phyloP scores from a whole-genome alignment of 2,329 filamentous ascomycete genomes.

The Ophiocordyceps sinensis region DNA sequence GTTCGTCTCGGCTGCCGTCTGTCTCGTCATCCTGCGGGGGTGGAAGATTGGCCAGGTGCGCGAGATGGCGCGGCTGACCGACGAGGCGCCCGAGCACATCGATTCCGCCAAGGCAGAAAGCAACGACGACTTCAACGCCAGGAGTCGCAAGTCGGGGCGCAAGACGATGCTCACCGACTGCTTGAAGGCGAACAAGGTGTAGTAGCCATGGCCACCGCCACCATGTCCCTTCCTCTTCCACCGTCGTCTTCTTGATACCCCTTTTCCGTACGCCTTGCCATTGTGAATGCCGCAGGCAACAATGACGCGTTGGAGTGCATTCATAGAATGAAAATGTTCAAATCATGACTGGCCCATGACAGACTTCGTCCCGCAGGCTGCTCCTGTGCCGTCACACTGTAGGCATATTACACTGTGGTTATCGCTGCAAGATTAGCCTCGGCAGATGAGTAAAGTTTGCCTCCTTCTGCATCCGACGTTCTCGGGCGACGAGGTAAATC shows the following conservation, averaged over 20 bases:
- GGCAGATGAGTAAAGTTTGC: too few species aligned
- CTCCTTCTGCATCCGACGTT: too few species aligned
- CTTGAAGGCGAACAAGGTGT: constrained; percentile 14
- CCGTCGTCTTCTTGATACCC: neutral
- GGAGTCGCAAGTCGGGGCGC: constrained; percentile 14
- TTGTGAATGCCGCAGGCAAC: neutral
- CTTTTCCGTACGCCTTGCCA: neutral
- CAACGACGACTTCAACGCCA: constrained; percentile 13
- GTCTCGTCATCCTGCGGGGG: constrained; percentile 18
- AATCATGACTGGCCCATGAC: too few species aligned
- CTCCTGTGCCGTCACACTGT: too few species aligned
- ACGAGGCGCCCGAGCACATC: constrained; percentile 14
- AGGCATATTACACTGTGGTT: too few species aligned
- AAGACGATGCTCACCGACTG: constrained; percentile 18
- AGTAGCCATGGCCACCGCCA: neutral
- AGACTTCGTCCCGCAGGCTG: too few species aligned
- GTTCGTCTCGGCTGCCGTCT: constrained; percentile 34
- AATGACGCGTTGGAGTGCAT: too few species aligned
- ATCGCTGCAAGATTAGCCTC: too few species aligned
- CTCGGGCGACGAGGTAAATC: too few species aligned
- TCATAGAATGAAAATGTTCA: too few species aligned
- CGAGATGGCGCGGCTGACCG: constrained; percentile 15
- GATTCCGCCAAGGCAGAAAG: constrained; percentile 16
- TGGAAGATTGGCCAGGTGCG: constrained; percentile 23
- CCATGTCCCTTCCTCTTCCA: neutral